Evolutionary conservation across 768 basidiomycete species (phyloP).

Genomic region (Pulveroboletus sp.): DNA sequence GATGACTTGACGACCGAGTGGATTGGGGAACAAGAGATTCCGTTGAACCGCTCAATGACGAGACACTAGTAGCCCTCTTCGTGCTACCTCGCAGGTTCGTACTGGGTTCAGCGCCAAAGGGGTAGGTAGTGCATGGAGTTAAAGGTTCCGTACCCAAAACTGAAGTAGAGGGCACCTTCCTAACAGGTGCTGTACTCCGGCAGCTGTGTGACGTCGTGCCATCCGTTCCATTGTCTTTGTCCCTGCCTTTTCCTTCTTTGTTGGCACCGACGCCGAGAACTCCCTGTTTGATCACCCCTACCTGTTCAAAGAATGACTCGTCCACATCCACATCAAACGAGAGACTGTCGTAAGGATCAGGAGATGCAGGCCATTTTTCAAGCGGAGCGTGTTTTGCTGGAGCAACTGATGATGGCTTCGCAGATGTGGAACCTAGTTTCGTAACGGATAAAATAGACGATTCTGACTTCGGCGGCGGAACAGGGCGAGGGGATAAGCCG

Average conservation of each 20-base stretch:
- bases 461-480: slow-evolving; percentile 23
- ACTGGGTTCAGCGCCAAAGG: slow-evolving; percentile 12
- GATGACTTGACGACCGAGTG: slow-evolving; percentile 14
- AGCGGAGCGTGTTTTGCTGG: slow-evolving; percentile 1
- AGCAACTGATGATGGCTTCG: not conserved
- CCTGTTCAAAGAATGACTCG: slow-evolving; percentile 38
- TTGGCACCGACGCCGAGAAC: slow-evolving; percentile 9
- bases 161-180: slow-evolving; percentile 5
- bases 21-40: slow-evolving; percentile 13
- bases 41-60: slow-evolving; percentile 11
- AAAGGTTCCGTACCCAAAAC: slow-evolving; percentile 17
- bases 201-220: not conserved
- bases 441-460: slow-evolving; percentile 4
- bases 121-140: slow-evolving; percentile 3
- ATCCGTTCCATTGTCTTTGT: slow-evolving; percentile 4
- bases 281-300: slow-evolving; percentile 25
- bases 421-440: slow-evolving; percentile 11
- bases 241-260: slow-evolving; percentile 22
- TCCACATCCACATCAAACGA: slow-evolving; percentile 34
- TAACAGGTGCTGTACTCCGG: not conserved
- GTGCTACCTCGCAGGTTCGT: slow-evolving; percentile 9
- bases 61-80: slow-evolving; percentile 7
- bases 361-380: slow-evolving; percentile 13
- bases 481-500: slow-evolving; percentile 27
- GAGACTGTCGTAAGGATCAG: slow-evolving; percentile 32